Base-by-base conservation (phyloP, 2,329 filamentous ascomycete genomes). In the Drechslerella stenobrocha region DNA sequence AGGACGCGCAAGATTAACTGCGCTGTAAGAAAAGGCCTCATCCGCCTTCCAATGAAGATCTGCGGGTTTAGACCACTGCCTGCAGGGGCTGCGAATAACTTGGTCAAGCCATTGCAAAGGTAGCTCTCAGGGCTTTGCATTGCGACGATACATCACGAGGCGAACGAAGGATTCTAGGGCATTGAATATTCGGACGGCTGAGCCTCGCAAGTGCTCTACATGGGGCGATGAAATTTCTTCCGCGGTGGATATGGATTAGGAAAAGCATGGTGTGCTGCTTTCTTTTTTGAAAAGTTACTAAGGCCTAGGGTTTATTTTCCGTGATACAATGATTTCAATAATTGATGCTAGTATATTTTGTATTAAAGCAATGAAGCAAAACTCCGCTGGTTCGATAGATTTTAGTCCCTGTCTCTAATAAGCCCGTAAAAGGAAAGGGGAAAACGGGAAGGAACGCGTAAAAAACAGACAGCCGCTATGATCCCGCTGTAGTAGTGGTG, bases 311-410 rank as follows among this genome's bases (percentile, higher is more conserved):
- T 56, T 57, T 53, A 51, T 55, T 53, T 44, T 42, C 26, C 18
- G 35, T 11, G 52, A 45, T 46, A 28, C 28, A 52, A 52, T 57
- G n/a, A 11, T 50, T 37, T 42, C 6, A 53, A 53, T 20, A n/a
- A 35, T 53, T 37, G 42, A 57, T 45, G 51, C 58, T 63, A n/a
- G n/a, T n/a, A 57, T 56, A 37, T 57, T 51, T 42, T 48, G 42
- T 46, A 30, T 30, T 30, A 30, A 30, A 11, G 5, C 5, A 11
- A 5, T 5, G 11, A 42, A 53, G 24, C 50, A 46, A 50, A 59
- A 66, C 61, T 67, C 61, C 61, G 61, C 61, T 67, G 51, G 50
- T 67, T 50, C 40, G 35, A 55, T 67, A 67, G 40, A 45, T 67
- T 67, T 56, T 42, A 42, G 37, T 34, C 53, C 61, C 44, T 28